Conservation (phyloP, 148 eudicot species). For the Dianthus caryophyllus region DNA sequence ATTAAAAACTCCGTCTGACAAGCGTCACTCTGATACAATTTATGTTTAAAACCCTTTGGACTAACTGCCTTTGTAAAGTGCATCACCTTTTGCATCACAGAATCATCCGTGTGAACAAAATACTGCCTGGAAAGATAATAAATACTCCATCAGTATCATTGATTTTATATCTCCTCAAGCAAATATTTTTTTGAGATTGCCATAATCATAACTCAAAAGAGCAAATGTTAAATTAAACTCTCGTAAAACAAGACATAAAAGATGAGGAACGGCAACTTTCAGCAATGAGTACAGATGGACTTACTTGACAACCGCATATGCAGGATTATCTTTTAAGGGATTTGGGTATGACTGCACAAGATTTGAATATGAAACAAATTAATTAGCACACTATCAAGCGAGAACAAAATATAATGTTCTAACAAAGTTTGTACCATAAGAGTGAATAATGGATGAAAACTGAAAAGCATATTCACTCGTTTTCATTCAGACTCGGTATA, state of each 20-base stretch:
- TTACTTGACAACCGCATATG: slow-evolving; percentile 89
- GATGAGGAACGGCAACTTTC: not conserved
- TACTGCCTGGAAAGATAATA: slow-evolving; percentile 68
- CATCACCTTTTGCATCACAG: slow-evolving; percentile 75
- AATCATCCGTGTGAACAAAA: slow-evolving; percentile 74
- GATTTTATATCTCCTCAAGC: slow-evolving; percentile 1
- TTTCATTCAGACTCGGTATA: not conserved
- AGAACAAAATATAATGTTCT: not conserved
- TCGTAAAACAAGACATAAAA: not conserved
- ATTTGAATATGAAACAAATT: not conserved
- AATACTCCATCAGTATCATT: slow-evolving; percentile 7
- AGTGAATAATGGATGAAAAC: not conserved
- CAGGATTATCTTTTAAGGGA: slow-evolving; percentile 79
- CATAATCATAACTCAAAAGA: not conserved
- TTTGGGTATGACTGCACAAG: slow-evolving; percentile 69
- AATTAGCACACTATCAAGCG: not conserved
- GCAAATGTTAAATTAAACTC: slow-evolving; percentile 8
- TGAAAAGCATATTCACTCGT: not conserved
- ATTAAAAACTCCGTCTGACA: too few relatives aligned
- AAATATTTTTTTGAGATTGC: not conserved
- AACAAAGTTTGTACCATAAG: not conserved
- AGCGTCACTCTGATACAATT: too few relatives aligned
- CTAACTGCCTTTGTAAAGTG: not conserved
- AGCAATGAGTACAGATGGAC: slow-evolving; percentile 13
- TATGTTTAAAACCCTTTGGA: not conserved